A percentile compares a stretch with the other conserved stretches of the same genome.
Evolutionary conservation across 2,329 filamentous ascomycete genomes (phyloP).

Genomic region (Talaromyces sp.): DNA sequence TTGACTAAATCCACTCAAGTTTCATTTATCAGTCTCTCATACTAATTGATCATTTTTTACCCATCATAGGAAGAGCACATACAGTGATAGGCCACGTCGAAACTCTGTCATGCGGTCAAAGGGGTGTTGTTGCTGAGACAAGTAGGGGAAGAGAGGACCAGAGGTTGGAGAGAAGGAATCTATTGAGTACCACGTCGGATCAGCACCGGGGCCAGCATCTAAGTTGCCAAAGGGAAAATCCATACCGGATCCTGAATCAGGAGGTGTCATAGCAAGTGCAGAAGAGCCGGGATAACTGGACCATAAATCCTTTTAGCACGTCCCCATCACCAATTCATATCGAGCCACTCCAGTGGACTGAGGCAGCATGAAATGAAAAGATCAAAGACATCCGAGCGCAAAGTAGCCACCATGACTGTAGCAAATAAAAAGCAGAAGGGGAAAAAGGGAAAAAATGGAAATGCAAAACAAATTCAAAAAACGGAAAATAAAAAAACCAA

Average conservation of each 20-base stretch:
- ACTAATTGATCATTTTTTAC: not conserved
- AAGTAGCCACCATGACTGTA: conserved; percentile 23
- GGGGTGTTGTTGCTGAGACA: conserved; percentile 29
- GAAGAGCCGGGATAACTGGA: conserved; percentile 55
- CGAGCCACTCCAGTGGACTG: conserved; percentile 7
- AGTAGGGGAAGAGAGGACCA: conserved; percentile 38
- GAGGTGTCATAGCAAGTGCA: conserved; percentile 53
- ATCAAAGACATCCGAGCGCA: conserved; percentile 13
- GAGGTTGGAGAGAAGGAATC: conserved; percentile 39
- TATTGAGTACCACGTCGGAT: conserved; percentile 27
- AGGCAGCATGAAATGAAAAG: conserved; percentile 11
- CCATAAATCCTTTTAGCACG: conserved; percentile 25
- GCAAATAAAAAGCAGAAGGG: not conserved
- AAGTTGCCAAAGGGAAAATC: conserved; percentile 32
- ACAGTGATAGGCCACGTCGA: conserved; percentile 44
- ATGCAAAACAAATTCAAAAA: conserved; percentile 12
- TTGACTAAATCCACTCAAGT: conserved; percentile 40
- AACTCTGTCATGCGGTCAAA: conserved; percentile 45
- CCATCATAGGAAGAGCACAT: conserved; percentile 25
- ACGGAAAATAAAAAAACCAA: conserved; percentile 6
- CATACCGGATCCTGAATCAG: conserved; percentile 59
- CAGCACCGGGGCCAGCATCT: conserved; percentile 1
- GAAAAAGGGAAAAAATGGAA: not conserved
- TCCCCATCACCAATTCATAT: conserved; percentile 25
- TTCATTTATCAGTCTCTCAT: not conserved